These are phyloP conservation scores for Mrakia gelida DNA, from an alignment of 768 basidiomycete species.

Conservation along the genomic window DNA sequence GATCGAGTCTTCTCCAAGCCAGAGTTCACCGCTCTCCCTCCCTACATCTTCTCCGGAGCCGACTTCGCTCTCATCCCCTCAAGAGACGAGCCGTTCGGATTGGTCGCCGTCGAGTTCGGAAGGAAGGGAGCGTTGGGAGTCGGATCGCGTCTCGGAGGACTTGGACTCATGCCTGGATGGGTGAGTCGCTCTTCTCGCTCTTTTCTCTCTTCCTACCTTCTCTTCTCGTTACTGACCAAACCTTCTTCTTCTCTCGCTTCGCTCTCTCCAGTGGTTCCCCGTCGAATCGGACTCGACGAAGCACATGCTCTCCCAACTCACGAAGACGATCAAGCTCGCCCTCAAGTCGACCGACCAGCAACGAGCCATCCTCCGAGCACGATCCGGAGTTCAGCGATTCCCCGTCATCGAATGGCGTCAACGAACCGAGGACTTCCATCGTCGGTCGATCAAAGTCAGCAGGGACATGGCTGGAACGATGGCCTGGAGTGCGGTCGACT, in stretches of 20 bases:
- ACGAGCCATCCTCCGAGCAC: slow-evolving; percentile 83
- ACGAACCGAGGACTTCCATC: slow-evolving; percentile 90
- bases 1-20: slow-evolving; percentile 94
- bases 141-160: slow-evolving; percentile 85
- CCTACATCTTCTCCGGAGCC: slow-evolving; percentile 88
- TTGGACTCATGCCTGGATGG: slow-evolving; percentile 95
- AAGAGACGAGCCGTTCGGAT: slow-evolving; percentile 90
- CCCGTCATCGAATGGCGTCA: slow-evolving; percentile 98
- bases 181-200: slow-evolving; percentile 51
- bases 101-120: slow-evolving; percentile 90
- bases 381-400: slow-evolving; percentile 93
- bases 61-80: slow-evolving; percentile 95
- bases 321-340: slow-evolving; percentile 91
- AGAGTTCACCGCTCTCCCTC: slow-evolving; percentile 89
- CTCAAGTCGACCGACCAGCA: slow-evolving; percentile 86
- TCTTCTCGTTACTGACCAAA: background rate
- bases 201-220: background rate
- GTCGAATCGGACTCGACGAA: slow-evolving; percentile 88
- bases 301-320: slow-evolving; percentile 90
- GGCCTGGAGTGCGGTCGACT: slow-evolving; percentile 33
- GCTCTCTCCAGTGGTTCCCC: slow-evolving; percentile 74
- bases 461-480: slow-evolving; percentile 58
- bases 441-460: slow-evolving; percentile 69
- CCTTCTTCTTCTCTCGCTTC: background rate
- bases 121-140: slow-evolving; percentile 94